Percentiles rank a stretch among this genome's conserved stretches.
Conservation (phyloP, 2,329 filamentous ascomycete genomes). For the Aspergillus luchuensis region DNA sequence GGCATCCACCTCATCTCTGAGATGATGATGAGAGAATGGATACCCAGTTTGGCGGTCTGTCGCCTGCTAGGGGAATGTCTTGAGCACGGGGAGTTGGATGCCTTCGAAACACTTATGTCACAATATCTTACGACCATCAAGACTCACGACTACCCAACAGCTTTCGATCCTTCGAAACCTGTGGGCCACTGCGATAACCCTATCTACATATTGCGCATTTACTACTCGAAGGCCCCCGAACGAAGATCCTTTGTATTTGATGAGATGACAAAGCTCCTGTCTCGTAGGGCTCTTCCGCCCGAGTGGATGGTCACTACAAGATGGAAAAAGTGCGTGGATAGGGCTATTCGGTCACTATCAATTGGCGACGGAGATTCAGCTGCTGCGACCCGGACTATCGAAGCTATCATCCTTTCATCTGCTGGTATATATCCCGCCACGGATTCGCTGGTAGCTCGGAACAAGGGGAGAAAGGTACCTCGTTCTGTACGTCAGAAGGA, state of each 20-base stretch:
- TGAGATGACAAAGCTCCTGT: constrained; percentile 39
- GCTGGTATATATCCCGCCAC: constrained; percentile 18
- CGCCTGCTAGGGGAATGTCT: constrained; percentile 39
- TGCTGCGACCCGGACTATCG: constrained; percentile 34
- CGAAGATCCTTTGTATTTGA: constrained; percentile 35
- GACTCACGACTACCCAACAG: constrained; percentile 31
- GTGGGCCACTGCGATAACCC: constrained; percentile 28
- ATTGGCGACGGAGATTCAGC: constrained; percentile 36
- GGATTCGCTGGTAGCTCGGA: not conserved
- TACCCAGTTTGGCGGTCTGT: constrained; percentile 35
- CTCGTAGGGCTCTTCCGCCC: constrained; percentile 34
- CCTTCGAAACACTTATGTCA: constrained; percentile 39
- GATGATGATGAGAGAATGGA: constrained; percentile 40
- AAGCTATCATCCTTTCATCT: constrained; percentile 37
- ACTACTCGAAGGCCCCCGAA: constrained; percentile 25
- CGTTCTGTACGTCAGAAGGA: constrained; percentile 10
- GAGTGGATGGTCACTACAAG: constrained; percentile 45
- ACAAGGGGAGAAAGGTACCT: not conserved
- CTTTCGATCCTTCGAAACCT: constrained; percentile 27
- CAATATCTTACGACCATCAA: constrained; percentile 32
- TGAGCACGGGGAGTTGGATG: constrained; percentile 36
- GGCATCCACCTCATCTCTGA: constrained; percentile 42
- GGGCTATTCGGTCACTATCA: constrained; percentile 41
- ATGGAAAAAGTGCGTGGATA: constrained; percentile 40
- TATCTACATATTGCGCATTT: constrained; percentile 34